Percentiles rank a stretch among this genome's conserved stretches.
Conservation (phyloP, 192 early-diverging fungal genomes). For the Tieghemiomyces parasiticus region DNA sequence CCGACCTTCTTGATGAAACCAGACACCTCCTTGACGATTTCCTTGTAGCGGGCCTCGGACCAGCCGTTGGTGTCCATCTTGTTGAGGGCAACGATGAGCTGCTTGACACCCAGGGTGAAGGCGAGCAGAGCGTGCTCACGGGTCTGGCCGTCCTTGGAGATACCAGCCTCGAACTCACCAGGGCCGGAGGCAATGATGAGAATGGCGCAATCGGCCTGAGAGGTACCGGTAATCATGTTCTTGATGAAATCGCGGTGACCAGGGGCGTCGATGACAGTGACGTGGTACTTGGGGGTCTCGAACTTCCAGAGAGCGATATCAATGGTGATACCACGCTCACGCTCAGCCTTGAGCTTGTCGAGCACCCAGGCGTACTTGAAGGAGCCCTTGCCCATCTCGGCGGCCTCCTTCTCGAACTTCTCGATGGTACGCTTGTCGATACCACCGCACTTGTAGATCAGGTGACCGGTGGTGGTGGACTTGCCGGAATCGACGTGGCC, state of each 20-base stretch:
- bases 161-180: conserved; percentile 93
- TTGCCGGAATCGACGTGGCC: conserved; percentile 99
- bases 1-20: conserved; percentile 96
- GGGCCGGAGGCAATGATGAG: conserved; percentile 87
- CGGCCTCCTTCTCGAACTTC: conserved; percentile 99
- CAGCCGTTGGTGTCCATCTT: conserved; percentile 99
- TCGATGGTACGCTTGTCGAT: conserved; percentile 99
- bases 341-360: conserved; percentile 98
- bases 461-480: conserved; percentile 99
- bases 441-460: conserved; percentile 99
- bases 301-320: conserved; percentile 96
- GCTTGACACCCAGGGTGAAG: conserved; percentile 95
- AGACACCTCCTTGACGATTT: conserved; percentile 92
- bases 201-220: conserved; percentile 95
- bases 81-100: conserved; percentile 98
- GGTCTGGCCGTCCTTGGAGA: conserved; percentile 98
- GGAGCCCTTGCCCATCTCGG: conserved; percentile 98
- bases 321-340: conserved; percentile 99
- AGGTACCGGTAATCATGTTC: conserved; percentile 99
- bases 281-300: conserved; percentile 91
- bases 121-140: conserved; percentile 98
- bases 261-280: conserved; percentile 98
- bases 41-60: conserved; percentile 86
- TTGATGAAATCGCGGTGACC: conserved; percentile 99
- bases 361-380: conserved; percentile 99